Evolutionary conservation across 2,329 filamentous ascomycete genomes (phyloP).

Genomic region (Hirsutella rhossiliensis): DNA sequence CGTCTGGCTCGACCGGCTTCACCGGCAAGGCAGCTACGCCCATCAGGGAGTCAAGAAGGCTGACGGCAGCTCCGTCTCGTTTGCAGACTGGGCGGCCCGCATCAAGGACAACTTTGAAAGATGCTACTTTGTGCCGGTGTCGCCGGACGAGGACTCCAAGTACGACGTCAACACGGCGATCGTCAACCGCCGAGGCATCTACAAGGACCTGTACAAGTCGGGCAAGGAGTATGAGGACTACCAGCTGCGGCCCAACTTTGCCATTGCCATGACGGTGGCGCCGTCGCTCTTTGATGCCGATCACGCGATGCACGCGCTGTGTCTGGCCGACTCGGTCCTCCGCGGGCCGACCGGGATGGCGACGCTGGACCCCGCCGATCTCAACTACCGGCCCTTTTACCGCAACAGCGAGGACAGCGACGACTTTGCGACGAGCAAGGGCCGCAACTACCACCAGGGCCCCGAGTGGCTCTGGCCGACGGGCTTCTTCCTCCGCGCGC

Average conservation of each 20-base stretch:
- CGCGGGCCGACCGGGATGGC: conserved; percentile 90
- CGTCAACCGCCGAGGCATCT: conserved; percentile 86
- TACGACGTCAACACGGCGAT: conserved; percentile 73
- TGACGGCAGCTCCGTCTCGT: conserved; percentile 51
- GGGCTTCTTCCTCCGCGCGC: conserved; percentile 84
- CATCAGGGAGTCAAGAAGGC: conserved; percentile 60
- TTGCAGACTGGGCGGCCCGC: conserved; percentile 65
- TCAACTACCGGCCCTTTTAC: conserved; percentile 92
- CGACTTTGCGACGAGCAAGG: conserved; percentile 86
- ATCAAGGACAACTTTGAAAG: conserved; percentile 83
- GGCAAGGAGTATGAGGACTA: conserved; percentile 97
- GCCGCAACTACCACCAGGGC: conserved; percentile 94
- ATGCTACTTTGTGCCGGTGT: conserved; percentile 74
- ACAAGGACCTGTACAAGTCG: conserved; percentile 92
- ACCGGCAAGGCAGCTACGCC: conserved; percentile 56
- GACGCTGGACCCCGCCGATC: conserved; percentile 80
- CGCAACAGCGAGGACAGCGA: conserved; percentile 86
- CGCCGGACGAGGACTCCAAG: conserved; percentile 54
- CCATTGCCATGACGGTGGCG: conserved; percentile 90
- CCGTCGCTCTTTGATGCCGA: conserved; percentile 71
- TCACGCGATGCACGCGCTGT: conserved; percentile 70
- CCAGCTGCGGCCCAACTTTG: conserved; percentile 86
- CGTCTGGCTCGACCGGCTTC: conserved; percentile 61
- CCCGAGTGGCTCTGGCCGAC: conserved; percentile 98
- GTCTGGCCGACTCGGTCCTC: conserved; percentile 66